Evolutionary conservation across 306 rosid species (phyloP).

Genomic region (Citrullus amarus): DNA sequence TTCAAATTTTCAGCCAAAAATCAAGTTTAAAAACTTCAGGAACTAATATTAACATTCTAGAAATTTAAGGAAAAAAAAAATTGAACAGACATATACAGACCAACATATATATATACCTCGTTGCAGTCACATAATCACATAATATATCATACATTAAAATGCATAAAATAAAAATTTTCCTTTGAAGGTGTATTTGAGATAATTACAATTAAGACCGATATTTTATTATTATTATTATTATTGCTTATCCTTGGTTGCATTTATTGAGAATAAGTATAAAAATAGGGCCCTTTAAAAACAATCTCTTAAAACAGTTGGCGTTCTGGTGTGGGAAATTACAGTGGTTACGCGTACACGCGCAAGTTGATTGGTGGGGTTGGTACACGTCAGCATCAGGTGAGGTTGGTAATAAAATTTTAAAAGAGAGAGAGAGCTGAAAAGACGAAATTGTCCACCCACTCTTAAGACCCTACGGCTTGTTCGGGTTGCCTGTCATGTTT

Average conservation of each 20-base stretch:
- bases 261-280: too few relatives aligned
- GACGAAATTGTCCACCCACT: neutral
- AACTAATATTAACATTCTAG: too few relatives aligned
- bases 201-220: neutral
- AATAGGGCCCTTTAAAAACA: too few relatives aligned
- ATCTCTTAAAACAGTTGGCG: neutral
- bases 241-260: too few relatives aligned
- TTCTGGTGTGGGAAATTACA: neutral
- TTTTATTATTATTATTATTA: too few relatives aligned
- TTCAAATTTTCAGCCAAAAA: too few relatives aligned
- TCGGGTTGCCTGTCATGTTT: neutral
- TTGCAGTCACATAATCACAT: neutral
- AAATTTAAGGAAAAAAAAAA: too few relatives aligned
- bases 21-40: too few relatives aligned
- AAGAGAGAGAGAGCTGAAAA: too few relatives aligned
- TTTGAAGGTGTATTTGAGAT: neutral
- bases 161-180: neutral
- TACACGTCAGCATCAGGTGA: constrained; percentile 5
- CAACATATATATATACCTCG: too few relatives aligned
- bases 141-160: neutral
- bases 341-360: neutral
- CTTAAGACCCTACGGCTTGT: neutral
- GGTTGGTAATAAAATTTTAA: neutral
- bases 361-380: neutral
- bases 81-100: too few relatives aligned